Base-by-base conservation (phyloP, 805 yeast genomes). In the Kurtzmaniella cleridarum region DNA sequence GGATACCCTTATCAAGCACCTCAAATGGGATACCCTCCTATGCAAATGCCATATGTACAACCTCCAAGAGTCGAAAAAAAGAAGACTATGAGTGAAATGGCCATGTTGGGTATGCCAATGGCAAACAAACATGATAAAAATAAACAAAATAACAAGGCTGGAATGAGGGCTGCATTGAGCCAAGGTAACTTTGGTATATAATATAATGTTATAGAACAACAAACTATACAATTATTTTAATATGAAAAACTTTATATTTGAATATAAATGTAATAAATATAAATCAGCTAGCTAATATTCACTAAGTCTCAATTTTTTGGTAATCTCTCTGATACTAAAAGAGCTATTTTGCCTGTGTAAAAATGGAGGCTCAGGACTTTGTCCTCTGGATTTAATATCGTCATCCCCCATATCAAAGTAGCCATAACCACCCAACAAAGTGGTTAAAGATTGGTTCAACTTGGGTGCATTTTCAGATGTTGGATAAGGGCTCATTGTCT, bases 161-260 rank as follows among this genome's bases (percentile, higher is more conserved):
- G 72, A 38, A 66, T 84, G 33, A 70, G 88, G 48, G 73, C 78
- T 37, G 85, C 86, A 2, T 69, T 84, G 35, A 74, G 76, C 50
- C 78, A 75, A 41, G 84, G 84, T 24, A 72, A 72, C 39, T 84
- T 82, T 61, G 91, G 91, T 34, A 81, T 84, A 28, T 82, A 60
- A 17, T 17, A 38, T 20, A 4, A n/a, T 30, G 14, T n/a, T 13
- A 30, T 14, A 30, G 11, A 34, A 34, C 23, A 27, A 34, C 7
- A 18, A 13, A 26, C 23, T n/a, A 34, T 20, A 34, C n/a, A 14
- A 13, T 20, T 18, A 26, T 20, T 20, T n/a, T n/a, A 34, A 33
- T 13, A 10, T 13, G 32, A 8, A 29, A 29, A 29, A 13, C n/a
- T n/a, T n/a, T 9, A 29, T n/a, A 9, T 28, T 28, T 37, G 11